phyloP scores from a whole-genome alignment of 2,329 filamentous ascomycete species.

The Lanzia echinophila region DNA sequence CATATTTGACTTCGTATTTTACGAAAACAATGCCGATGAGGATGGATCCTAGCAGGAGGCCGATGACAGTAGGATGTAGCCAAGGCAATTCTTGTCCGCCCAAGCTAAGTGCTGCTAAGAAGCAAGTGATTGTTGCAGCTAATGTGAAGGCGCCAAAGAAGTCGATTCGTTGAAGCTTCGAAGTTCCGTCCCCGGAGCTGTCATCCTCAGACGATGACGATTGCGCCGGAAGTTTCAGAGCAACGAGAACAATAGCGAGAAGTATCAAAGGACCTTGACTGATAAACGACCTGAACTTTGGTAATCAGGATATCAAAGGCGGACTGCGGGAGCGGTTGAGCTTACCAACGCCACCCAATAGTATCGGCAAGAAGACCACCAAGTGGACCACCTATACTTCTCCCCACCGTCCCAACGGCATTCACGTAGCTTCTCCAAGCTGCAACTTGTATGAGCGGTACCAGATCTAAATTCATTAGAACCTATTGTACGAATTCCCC shows the following conservation, averaged over 20 bases:
- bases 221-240: conserved; percentile 42
- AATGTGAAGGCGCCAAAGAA: conserved; percentile 61
- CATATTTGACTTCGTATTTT: conserved; percentile 35
- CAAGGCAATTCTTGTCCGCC: conserved; percentile 39
- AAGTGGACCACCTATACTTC: conserved; percentile 61
- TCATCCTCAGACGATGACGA: conserved; percentile 37
- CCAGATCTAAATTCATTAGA: background rate
- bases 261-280: conserved; percentile 63
- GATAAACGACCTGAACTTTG: conserved; percentile 54
- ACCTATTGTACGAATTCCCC: no score
- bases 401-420: conserved; percentile 63
- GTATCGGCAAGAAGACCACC: conserved; percentile 66
- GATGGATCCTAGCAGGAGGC: conserved; percentile 29
- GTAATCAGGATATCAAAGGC: background rate
- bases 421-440: conserved; percentile 69
- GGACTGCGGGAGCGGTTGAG: no score
- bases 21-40: conserved; percentile 22
- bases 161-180: conserved; percentile 63
- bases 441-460: conserved; percentile 37
- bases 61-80: conserved; percentile 31
- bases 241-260: conserved; percentile 57
- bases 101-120: conserved; percentile 42
- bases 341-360: conserved; percentile 67
- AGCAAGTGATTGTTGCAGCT: conserved; percentile 15
- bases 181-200: conserved; percentile 53